Percentiles rank a stretch among this genome's conserved stretches.
These are phyloP conservation scores for Dactylellina parvicollis DNA, from an alignment of 2,329 filamentous ascomycete genomes.

Conservation along the genomic window DNA sequence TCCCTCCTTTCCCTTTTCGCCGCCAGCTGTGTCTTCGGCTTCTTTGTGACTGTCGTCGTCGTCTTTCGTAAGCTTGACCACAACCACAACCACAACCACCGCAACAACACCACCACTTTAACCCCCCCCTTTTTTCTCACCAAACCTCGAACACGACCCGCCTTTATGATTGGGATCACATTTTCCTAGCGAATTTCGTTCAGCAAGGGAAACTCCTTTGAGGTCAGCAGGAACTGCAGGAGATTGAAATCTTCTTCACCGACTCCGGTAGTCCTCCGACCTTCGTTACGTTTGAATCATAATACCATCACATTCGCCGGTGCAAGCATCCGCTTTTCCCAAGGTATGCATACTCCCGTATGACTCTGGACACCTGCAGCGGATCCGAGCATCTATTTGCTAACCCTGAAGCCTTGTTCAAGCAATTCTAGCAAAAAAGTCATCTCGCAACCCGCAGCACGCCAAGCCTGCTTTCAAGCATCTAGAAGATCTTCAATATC, in stretches of 20 bases:
- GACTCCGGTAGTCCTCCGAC: constrained; percentile 59
- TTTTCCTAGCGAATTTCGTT: constrained; percentile 54
- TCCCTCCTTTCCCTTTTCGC: constrained; percentile 12
- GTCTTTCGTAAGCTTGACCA: constrained; percentile 17
- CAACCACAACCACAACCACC: not conserved
- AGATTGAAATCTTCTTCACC: constrained; percentile 65
- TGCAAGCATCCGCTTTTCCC: constrained; percentile 54
- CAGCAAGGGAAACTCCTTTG: constrained; percentile 70
- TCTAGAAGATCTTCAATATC: constrained; percentile 18
- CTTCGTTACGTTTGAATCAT: constrained; percentile 56
- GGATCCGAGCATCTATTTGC: not conserved
- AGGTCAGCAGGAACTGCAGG: constrained; percentile 87
- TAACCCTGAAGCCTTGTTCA: not conserved
- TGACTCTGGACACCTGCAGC: not conserved
- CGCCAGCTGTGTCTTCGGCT: not conserved
- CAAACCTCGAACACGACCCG: constrained; percentile 31
- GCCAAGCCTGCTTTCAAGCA: constrained; percentile 30
- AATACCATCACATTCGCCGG: constrained; percentile 30
- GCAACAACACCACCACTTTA: not conserved
- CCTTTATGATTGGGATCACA: constrained; percentile 49
- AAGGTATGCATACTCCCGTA: constrained; percentile 46
- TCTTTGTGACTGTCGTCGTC: not conserved
- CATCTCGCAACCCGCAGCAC: constrained; percentile 4
- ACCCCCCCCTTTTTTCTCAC: constrained; percentile 12
- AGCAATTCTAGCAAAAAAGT: constrained; percentile 40